Base-by-base conservation (phyloP, 2,329 filamentous ascomycete genomes). In the Rachicladosporium sp. region DNA sequence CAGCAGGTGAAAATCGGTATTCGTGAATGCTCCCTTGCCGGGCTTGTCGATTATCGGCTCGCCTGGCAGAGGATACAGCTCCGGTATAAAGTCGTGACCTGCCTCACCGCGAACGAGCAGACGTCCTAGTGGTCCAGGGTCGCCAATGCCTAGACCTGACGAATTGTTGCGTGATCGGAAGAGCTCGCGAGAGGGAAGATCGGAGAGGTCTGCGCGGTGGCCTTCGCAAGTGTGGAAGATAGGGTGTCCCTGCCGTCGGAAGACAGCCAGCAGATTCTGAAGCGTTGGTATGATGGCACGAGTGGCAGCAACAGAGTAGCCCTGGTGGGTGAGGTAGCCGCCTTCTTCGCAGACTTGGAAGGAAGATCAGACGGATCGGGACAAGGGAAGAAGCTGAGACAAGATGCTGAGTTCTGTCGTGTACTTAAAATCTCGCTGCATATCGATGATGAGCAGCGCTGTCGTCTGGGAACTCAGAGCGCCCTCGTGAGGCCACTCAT, bases 71-170 rank as follows among this genome's bases (percentile, higher is more conserved):
- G 70, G 71, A 41, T 64, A 65, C 27, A 74, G 54, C 47, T 78
- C 73, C 6, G 65, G 57, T 11, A 78, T 65, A 23, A 69, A 74
- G 35, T 71, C 73, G 49, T 77, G 73, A 1, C 75, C 75, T 13
- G 59, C 50, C 48, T 77, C 70, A 1, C 75, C 74, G 12, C 74
- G 68, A 15, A 78, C 61, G 3, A 79, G 57, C 2, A 78, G 63
- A n/a, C 69, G 67, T 1, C 75, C 74, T 33, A 77, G 54, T 1
- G 73, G 73, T 0, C 74, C 74, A 10, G 45, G 55, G 8, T 67
- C 64, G 3, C 65, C 68, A 34, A 77, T 75, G 0, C 69, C 68
- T n/a, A 71, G 48, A 6, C 65, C 62, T 1, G 64, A 63, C 4
- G 62, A 47, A 46, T 74, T 74, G 41, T 76, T 70, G 9, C 60